Base-by-base conservation (phyloP, 495 filamentous ascomycete species). In the Tuber calosporum region DNA sequence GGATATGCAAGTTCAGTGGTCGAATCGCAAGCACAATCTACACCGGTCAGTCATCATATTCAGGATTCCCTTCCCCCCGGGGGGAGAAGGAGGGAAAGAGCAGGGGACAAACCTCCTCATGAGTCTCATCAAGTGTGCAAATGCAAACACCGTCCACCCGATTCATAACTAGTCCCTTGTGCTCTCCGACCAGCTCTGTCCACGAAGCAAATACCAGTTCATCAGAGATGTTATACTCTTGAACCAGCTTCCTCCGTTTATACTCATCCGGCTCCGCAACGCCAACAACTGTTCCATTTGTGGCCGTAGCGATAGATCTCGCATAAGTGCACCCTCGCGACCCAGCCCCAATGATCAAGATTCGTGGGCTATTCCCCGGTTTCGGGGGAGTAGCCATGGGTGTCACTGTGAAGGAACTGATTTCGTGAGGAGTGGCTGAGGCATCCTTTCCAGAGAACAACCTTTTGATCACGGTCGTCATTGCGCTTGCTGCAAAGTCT, bases 271-370 rank as follows among this genome's bases (percentile, higher is more conserved):
- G 94, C 78, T 99, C 95, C 22, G 90, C 91, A 42, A 99, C 88
- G 42, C 92, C 91, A 13, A 87, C 87, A 73, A 96, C 86, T 4
- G 87, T 82, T 38, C 89, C 92, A 72, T 87, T 86, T 69, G 86
- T 89, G 11, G 87, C 85, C 7, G 86, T 69, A 67, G 71, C 62
- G 39, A 92, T 88, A 66, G 91, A 90, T 62, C 85, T 82, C 17
- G 90, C 91, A 81, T 96, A 97, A 26, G 90, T 86, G 70, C 87
- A 86, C 66, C 94, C 94, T 7, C 94, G 88, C 26, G 91, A 93
- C 34, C 95, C 94, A 17, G 92, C 95, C 66, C 94, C 94, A 74
- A 97, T 91, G 75, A 98, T 86, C 68, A 97, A 85, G 78, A 96
- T 85, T 30, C 87, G 86, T 8, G 88, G 88, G 7, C 71, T 72